Percentiles rank a stretch among this genome's conserved stretches.
Evolutionary conservation across 1,284 basidiomycete genomes (phyloP).

Genomic region (Moesziomyces antarcticus): DNA sequence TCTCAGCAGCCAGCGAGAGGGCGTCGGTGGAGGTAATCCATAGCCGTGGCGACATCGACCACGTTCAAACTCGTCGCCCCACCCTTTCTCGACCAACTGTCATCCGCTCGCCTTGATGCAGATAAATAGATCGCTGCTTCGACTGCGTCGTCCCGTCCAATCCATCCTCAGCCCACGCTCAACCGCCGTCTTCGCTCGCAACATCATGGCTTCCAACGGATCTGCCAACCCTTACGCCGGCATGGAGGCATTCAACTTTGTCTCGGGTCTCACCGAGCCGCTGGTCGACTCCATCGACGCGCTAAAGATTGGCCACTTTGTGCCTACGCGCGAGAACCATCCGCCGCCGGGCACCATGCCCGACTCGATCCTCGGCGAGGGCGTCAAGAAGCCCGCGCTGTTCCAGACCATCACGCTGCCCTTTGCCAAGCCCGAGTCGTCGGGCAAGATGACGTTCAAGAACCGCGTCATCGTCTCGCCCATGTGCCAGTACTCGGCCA

Average conservation of each 20-base stretch:
- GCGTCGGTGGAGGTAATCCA: too few relatives aligned
- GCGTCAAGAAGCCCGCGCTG: conserved; percentile 50
- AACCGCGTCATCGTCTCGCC: conserved; percentile 60
- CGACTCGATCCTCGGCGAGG: conserved; percentile 49
- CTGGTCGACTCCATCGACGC: conserved; percentile 29
- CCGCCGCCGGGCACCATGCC: conserved; percentile 57
- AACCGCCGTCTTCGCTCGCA: not conserved
- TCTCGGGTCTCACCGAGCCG: conserved; percentile 38
- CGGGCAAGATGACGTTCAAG: conserved; percentile 49
- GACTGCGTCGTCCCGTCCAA: not conserved
- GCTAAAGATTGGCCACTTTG: conserved; percentile 44
- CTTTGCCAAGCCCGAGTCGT: conserved; percentile 16
- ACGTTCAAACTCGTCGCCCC: too few relatives aligned
- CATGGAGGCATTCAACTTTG: conserved; percentile 39
- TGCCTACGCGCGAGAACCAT: conserved; percentile 32
- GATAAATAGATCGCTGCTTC: conserved; percentile 5
- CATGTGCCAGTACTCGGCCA: conserved; percentile 64
- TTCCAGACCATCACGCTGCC: conserved; percentile 51
- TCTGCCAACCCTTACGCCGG: conserved; percentile 9
- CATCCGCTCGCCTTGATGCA: not conserved
- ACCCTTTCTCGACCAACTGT: not conserved
- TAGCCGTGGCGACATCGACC: too few relatives aligned
- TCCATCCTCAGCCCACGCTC: not conserved
- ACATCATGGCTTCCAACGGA: conserved; percentile 18
- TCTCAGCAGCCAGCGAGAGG: too few relatives aligned